These are phyloP conservation scores for Amanita pseudoporphyria DNA, from an alignment of 768 basidiomycete species.

Conservation along the genomic window DNA sequence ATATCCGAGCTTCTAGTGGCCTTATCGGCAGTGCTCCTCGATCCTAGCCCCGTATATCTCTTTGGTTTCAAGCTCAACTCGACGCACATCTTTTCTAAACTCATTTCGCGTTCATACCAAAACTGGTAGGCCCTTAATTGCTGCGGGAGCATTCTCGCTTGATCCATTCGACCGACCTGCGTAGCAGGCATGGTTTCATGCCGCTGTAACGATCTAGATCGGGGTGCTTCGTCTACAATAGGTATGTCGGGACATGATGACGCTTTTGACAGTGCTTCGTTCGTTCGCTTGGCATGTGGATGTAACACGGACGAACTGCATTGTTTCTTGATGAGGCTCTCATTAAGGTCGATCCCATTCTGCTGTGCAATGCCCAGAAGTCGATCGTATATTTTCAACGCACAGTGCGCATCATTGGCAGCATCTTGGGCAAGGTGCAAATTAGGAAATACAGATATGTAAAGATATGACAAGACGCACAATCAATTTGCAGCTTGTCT, in stretches of 20 bases:
- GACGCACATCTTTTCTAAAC: slow-evolving; percentile 20
- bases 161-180: neutral
- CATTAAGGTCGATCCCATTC: slow-evolving; percentile 12
- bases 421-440: slow-evolving; percentile 18
- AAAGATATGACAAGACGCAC: slow-evolving; percentile 11
- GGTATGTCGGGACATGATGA: neutral
- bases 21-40: too few species aligned
- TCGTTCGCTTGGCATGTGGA: neutral
- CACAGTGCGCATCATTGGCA: slow-evolving; percentile 28
- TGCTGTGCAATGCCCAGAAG: slow-evolving; percentile 19
- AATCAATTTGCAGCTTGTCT: slow-evolving; percentile 17
- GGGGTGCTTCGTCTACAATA: neutral
- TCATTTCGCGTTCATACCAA: slow-evolving; percentile 21
- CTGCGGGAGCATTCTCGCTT: slow-evolving; percentile 14
- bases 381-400: slow-evolving; percentile 20
- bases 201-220: neutral
- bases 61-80: slow-evolving; percentile 16
- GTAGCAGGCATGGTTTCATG: neutral
- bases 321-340: neutral
- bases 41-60: neutral
- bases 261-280: neutral
- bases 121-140: slow-evolving; percentile 22
- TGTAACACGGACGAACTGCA: neutral
- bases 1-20: neutral
- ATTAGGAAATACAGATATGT: neutral